These are phyloP conservation scores for Bothriochloa decipiens DNA, from an alignment of 176 grass and related monocot species.

Conservation along the genomic window DNA sequence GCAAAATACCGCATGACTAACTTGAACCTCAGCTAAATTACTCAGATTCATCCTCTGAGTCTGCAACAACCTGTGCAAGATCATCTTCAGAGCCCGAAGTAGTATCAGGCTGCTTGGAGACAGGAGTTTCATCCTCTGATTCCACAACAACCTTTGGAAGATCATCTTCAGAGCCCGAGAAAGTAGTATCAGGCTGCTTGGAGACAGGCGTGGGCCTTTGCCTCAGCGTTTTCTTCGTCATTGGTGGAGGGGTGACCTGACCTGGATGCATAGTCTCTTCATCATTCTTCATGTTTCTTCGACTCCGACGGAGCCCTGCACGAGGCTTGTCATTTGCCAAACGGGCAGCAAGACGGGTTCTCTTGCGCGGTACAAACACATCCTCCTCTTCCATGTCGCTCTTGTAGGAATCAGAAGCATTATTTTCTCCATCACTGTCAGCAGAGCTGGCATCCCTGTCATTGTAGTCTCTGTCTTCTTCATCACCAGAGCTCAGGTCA, in stretches of 20 bases:
- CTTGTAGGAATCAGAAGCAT: conserved; percentile 37
- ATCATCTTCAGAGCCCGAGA: conserved; percentile 49
- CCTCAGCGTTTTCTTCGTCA: conserved; percentile 58
- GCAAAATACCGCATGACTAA: not conserved
- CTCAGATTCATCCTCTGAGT: conserved; percentile 36
- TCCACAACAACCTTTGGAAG: conserved; percentile 1
- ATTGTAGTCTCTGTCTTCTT: conserved; percentile 46
- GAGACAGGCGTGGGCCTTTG: conserved; percentile 57
- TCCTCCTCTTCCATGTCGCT: conserved; percentile 36
- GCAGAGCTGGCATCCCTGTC: conserved; percentile 40
- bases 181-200: conserved; percentile 20
- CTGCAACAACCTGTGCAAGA: conserved; percentile 10
- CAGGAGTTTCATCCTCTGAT: conserved; percentile 32
- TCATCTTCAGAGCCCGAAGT: conserved; percentile 43
- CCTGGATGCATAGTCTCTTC: conserved; percentile 20
- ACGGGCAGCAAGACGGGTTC: conserved; percentile 37
- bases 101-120: conserved; percentile 37
- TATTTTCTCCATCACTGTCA: conserved; percentile 33
- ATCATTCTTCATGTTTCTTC: conserved; percentile 49
- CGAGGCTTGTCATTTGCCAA: conserved; percentile 26
- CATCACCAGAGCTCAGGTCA: conserved; percentile 39
- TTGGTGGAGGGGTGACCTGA: conserved; percentile 46
- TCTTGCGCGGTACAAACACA: conserved; percentile 27
- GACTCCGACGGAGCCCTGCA: conserved; percentile 52
- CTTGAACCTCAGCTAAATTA: conserved; percentile 4